Conservation (phyloP, 768 basidiomycete species). For the Terana coerulea region DNA sequence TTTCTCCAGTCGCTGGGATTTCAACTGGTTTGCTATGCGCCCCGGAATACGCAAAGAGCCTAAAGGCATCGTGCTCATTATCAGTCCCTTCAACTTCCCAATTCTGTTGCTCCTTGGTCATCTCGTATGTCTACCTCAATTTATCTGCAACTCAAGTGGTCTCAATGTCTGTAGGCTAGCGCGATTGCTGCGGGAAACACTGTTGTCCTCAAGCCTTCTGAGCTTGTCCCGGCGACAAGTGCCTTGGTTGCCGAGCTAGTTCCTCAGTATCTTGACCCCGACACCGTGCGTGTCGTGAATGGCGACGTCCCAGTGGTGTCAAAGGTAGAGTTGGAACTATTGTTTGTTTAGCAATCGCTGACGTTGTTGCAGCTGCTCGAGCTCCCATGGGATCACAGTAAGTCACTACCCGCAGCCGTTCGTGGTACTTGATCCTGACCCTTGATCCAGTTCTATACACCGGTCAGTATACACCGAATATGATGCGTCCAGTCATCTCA, state of each 20-base stretch:
- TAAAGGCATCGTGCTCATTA: constrained; percentile 70
- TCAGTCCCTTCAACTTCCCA: constrained; percentile 76
- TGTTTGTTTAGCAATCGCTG: not conserved
- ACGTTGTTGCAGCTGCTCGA: constrained; percentile 54
- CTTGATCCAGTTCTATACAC: constrained; percentile 56
- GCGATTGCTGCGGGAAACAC: constrained; percentile 81
- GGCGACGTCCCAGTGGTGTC: constrained; percentile 65
- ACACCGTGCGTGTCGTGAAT: constrained; percentile 63
- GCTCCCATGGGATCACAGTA: constrained; percentile 63
- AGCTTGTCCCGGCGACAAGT: constrained; percentile 53
- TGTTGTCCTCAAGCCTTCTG: constrained; percentile 73
- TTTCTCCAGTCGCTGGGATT: constrained; percentile 8
- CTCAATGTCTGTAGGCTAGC: constrained; percentile 29
- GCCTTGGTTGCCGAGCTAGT: constrained; percentile 62
- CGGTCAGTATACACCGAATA: constrained; percentile 16
- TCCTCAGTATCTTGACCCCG: constrained; percentile 71
- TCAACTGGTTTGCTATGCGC: constrained; percentile 55
- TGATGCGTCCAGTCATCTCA: not conserved
- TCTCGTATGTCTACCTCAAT: constrained; percentile 38
- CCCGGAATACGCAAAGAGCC: constrained; percentile 71
- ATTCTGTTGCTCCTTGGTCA: constrained; percentile 54
- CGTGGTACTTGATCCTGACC: not conserved
- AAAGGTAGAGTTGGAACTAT: constrained; percentile 35
- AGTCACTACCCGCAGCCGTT: constrained; percentile 19
- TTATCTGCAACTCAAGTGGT: not conserved